Evolutionary conservation across 495 filamentous ascomycete genomes (phyloP), one percentile per base, ranked within the genome.

Genomic region (Hypoxylon perforatum): DNA sequence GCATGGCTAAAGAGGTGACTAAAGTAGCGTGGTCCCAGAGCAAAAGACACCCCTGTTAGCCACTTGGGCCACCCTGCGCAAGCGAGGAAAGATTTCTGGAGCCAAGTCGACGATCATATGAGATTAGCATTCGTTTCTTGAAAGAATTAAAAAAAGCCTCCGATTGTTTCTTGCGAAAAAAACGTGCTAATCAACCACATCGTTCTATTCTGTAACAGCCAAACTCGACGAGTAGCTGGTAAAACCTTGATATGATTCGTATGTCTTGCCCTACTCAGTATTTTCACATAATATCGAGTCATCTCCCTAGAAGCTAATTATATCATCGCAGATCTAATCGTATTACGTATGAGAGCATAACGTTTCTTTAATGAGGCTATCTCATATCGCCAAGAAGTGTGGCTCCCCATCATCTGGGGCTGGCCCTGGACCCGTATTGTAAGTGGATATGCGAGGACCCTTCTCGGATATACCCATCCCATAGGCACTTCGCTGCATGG

Each of bases 81-180:
- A 66, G 67, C 67, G 67, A 66, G 57, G 22, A 65, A 57, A 53
- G 30, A 60, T 65, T 65, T 62, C 44, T 64, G 28, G 67, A 35
- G 62, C 67, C 57, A 66, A 70, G 57, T 54, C 48, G 67, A 54
- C 63, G 63, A 70, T 70, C 67, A 70, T 70, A 59, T 70, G 57
- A 70, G 67, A 70, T 70, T 70, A 49, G 46, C 61, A 49, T 65
- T 70, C 53, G 67, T 70, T 70, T 70, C 62, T 70, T 50, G 25
- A 8, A 28, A 28, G 25, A 60, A 48, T 53, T 38, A 61, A 57
- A 55, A 65, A 47, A 62, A 62, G 51, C 57, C 51, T 57, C 66
- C 61, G 65, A 59, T 53, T 60, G 61, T 65, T 69, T 65, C 45
- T 53, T 65, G 17, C n/a, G 18, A 41, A 41, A 57, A 61, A 62